phyloP scores from a whole-genome alignment of 176 grass and related monocot species.

The Triticum monococcum region DNA sequence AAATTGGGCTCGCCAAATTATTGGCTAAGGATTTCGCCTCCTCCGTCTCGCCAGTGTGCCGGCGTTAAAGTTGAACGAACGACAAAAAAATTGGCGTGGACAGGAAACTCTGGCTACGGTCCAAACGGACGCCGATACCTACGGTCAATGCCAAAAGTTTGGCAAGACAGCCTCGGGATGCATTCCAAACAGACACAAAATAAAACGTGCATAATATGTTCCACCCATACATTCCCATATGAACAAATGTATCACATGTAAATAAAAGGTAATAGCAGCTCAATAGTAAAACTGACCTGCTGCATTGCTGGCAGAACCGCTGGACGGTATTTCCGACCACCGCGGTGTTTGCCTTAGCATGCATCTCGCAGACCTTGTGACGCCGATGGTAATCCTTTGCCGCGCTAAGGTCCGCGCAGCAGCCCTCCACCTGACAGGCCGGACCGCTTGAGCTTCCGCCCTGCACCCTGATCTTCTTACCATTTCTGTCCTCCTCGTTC shows the following conservation, averaged over 20 bases:
- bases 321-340: conserved; percentile 71
- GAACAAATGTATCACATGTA: not conserved
- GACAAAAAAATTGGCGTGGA: no score
- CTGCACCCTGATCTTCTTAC: conserved; percentile 75
- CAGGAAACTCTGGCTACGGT: no score
- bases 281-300: conserved; percentile 56
- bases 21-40: no score
- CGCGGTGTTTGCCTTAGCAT: conserved; percentile 87
- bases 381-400: conserved; percentile 92
- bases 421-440: conserved; percentile 82
- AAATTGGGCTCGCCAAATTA: no score
- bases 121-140: no score
- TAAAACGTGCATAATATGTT: conserved; percentile 6
- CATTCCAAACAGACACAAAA: not conserved
- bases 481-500: conserved; percentile 57
- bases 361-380: conserved; percentile 98
- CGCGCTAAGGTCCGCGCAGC: conserved; percentile 59
- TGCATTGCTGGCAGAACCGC: conserved; percentile 97
- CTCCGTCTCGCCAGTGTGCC: no score
- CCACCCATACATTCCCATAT: not conserved
- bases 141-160: no score
- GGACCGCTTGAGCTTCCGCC: conserved; percentile 52
- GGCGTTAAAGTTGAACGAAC: no score
- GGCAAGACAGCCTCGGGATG: no score
- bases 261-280: conserved; percentile 13